Evolutionary conservation across 2,329 filamentous ascomycete genomes (phyloP), one percentile per base, ranked within the genome.

Genomic region (Triangularia setosa): DNA sequence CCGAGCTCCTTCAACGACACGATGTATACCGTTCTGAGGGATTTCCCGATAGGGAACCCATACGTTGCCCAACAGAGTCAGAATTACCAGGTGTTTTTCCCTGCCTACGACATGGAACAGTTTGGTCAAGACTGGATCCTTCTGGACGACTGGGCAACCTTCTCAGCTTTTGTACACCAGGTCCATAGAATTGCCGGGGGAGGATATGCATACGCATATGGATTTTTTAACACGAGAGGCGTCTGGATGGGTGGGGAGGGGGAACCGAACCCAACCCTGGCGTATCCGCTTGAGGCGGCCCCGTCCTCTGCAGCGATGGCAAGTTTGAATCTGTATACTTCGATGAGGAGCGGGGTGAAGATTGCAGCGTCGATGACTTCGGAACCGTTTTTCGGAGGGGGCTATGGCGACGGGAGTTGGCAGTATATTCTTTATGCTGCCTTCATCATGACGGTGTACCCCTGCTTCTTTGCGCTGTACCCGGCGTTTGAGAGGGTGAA

Each of bases 381-480:
- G 11, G 21, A 25, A 5, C 33, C n/a, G 18, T 12, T 21, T 48
- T n/a, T 9, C 6, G 4, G n/a, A 7, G 52, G 33, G 3, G 60
- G 30, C 9, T 58, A 28, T 40, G 33, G 35, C 4, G 61, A 48
- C 44, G 18, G 21, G 21, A 68, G 62, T 54, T 67, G 64, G 70
- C 27, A 70, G 65, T 11, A 70, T 72, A 44, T 74, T 71, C 66
- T 73, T 67, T 66, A 68, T 35, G 59, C 66, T 23, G 40, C 55
- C 48, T 56, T 75, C n/a, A 65, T 75, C 9, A 85, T 88, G 79
- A 78, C 80, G 27, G 81, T 85, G 1, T 89, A 85, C 69, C 87
- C 88, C 1, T 85, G 85, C 1, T 86, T 90, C 75, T 90, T 90
- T 71, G 82, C 85, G 1, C 75, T 90, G 1, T 90, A 90, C 73